phyloP scores from a whole-genome alignment of 805 yeast species.

The Metschnikowia vanudenii region DNA sequence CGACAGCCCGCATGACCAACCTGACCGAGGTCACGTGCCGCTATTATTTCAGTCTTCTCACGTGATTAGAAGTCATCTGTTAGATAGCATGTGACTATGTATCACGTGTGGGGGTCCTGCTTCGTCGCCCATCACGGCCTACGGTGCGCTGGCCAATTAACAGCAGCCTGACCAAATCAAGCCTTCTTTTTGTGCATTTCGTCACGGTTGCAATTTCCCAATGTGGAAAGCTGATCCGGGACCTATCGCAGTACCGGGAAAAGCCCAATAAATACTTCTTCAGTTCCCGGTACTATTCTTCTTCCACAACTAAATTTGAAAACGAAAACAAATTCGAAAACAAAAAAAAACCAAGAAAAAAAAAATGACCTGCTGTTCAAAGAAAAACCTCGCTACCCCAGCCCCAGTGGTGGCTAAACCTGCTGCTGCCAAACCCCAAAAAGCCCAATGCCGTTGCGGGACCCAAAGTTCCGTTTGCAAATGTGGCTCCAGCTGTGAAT shows the following conservation, averaged over 20 bases:
- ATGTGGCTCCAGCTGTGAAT: conserved; percentile 41
- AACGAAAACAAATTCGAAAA: not conserved
- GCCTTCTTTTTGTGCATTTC: too few species aligned
- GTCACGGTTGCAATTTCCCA: conserved; percentile 1
- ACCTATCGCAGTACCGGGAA: conserved; percentile 2
- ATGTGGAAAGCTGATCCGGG: conserved; percentile 13
- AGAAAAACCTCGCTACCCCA: conserved; percentile 11
- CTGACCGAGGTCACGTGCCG: too few species aligned
- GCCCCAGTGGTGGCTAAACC: conserved; percentile 14
- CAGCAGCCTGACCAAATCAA: too few species aligned
- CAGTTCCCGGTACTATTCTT: not conserved
- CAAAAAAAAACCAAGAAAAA: too few species aligned
- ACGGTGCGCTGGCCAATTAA: too few species aligned
- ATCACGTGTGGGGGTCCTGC: too few species aligned
- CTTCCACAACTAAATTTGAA: not conserved
- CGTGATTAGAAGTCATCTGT: too few species aligned
- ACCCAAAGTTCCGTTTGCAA: conserved; percentile 34
- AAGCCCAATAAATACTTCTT: not conserved
- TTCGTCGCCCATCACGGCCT: too few species aligned
- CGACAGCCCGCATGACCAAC: too few species aligned
- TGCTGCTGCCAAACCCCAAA: conserved; percentile 15
- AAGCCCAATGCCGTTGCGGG: conserved; percentile 27
- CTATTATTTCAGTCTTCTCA: too few species aligned
- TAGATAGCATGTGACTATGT: too few species aligned
- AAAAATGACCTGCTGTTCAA: conserved; percentile 21